Percentiles rank a stretch among this genome's conserved stretches.
These are phyloP conservation scores for Myrica gale DNA, from an alignment of 306 rosid species.

Conservation along the genomic window DNA sequence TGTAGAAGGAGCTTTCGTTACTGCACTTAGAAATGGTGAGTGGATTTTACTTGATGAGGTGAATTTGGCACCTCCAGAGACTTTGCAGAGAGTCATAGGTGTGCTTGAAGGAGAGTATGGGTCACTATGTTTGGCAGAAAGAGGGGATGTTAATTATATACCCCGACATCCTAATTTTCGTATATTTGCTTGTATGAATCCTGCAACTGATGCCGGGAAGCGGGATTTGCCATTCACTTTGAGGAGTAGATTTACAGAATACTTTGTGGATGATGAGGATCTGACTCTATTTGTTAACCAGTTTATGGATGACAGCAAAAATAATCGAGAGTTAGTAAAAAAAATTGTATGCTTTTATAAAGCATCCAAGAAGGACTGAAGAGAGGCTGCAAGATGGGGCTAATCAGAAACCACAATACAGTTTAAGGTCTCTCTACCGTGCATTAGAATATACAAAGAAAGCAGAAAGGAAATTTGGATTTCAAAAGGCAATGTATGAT, in stretches of 20 bases:
- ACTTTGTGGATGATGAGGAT: constrained; percentile 90
- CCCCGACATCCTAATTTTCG: constrained; percentile 82
- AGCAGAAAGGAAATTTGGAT: constrained; percentile 59
- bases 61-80: constrained; percentile 96
- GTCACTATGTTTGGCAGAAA: constrained; percentile 82
- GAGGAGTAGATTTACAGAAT: constrained; percentile 90
- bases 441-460: constrained; percentile 73
- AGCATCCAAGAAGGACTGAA: constrained; percentile 61
- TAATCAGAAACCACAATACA: constrained; percentile 86
- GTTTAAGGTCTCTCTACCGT: constrained; percentile 92
- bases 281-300: constrained; percentile 55
- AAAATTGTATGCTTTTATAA: constrained; percentile 67
- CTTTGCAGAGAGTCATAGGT: constrained; percentile 82
- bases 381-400: constrained; percentile 94
- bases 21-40: constrained; percentile 79
- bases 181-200: constrained; percentile 97
- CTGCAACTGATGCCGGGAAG: constrained; percentile 98
- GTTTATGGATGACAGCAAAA: constrained; percentile 42
- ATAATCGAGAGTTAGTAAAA: constrained; percentile 39
- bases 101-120: constrained; percentile 91
- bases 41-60: constrained; percentile 99
- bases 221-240: constrained; percentile 80
- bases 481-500: constrained; percentile 69
- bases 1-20: constrained; percentile 90
- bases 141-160: constrained; percentile 78